Percentiles rank a stretch among this genome's conserved stretches.
Conservation (phyloP, 140 eudicot species). For the Oenanthe javanica region DNA sequence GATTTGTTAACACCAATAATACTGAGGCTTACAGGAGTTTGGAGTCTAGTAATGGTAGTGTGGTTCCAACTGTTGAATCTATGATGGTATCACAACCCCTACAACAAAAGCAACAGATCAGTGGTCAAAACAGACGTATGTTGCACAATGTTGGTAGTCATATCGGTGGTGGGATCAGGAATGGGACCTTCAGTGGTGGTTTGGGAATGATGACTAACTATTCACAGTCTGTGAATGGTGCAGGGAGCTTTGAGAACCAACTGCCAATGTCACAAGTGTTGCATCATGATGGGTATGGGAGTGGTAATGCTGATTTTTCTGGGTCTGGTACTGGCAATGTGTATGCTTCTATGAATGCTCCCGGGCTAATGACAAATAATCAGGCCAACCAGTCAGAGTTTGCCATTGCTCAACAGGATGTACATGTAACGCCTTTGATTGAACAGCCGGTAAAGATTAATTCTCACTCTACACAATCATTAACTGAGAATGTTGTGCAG, state of each 20-base stretch:
- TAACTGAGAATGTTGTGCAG: slow-evolving; percentile 34
- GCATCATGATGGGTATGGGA: slow-evolving; percentile 67
- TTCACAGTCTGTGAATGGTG: slow-evolving; percentile 45
- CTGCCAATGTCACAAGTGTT: slow-evolving; percentile 33
- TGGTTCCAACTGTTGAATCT: slow-evolving; percentile 49
- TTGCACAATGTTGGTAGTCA: slow-evolving; percentile 73
- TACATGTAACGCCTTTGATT: slow-evolving; percentile 29
- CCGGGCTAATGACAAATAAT: slow-evolving; percentile 38
- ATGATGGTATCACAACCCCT: slow-evolving; percentile 47
- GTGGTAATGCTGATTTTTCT: slow-evolving; percentile 35
- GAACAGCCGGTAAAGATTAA: slow-evolving; percentile 44
- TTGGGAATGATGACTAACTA: slow-evolving; percentile 49
- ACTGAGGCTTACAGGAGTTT: slow-evolving; percentile 41
- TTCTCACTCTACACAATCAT: slow-evolving; percentile 36
- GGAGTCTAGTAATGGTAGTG: slow-evolving; percentile 48
- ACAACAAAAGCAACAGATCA: slow-evolving; percentile 45
- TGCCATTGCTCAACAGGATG: slow-evolving; percentile 35
- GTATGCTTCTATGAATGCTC: slow-evolving; percentile 38
- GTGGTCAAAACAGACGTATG: slow-evolving; percentile 72
- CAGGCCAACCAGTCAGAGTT: slow-evolving; percentile 46
- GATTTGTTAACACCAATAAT: slow-evolving; percentile 38
- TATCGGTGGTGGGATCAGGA: slow-evolving; percentile 67
- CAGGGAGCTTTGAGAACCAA: slow-evolving; percentile 58
- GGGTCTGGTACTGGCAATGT: slow-evolving; percentile 51
- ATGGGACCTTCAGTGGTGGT: slow-evolving; percentile 53